These are phyloP conservation scores for Clonostachys byssicola DNA, from an alignment of 2,329 filamentous ascomycete genomes.

Conservation along the genomic window DNA sequence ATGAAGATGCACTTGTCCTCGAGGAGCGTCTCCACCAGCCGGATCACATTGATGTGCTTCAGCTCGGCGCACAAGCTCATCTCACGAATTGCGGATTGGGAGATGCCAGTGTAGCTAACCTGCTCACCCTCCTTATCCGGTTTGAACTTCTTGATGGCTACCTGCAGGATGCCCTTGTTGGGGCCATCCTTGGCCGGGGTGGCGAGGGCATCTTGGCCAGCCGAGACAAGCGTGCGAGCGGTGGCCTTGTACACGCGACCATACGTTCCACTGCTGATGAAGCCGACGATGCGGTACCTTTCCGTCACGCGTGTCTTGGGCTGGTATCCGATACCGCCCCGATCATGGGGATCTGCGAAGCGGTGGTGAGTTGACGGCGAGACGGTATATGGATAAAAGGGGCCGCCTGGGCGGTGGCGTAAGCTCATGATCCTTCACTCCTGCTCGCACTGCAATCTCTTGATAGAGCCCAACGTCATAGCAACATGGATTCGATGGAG, in stretches of 20 bases:
- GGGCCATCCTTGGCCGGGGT: not conserved
- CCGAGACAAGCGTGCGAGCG: slow-evolving; percentile 39
- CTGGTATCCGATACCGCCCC: slow-evolving; percentile 48
- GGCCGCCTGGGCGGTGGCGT: slow-evolving; percentile 20
- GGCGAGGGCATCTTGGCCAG: slow-evolving; percentile 2
- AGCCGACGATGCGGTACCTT: slow-evolving; percentile 93
- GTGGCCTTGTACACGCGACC: slow-evolving; percentile 96
- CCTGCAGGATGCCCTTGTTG: slow-evolving; percentile 61
- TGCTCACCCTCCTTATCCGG: slow-evolving; percentile 97
- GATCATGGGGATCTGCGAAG: slow-evolving; percentile 46
- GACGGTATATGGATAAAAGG: slow-evolving; percentile 6
- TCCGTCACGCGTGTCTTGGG: slow-evolving; percentile 87
- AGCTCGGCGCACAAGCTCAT: slow-evolving; percentile 97
- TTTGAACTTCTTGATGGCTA: slow-evolving; percentile 99
- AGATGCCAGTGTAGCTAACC: slow-evolving; percentile 93
- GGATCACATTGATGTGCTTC: slow-evolving; percentile 82
- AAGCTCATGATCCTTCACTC: slow-evolving; percentile 19
- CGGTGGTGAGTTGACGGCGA: slow-evolving; percentile 25
- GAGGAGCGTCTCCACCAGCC: slow-evolving; percentile 89
- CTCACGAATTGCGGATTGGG: slow-evolving; percentile 92
- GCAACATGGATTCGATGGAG: too few species aligned
- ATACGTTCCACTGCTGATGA: slow-evolving; percentile 98
- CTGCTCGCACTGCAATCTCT: not conserved
- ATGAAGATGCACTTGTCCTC: slow-evolving; percentile 99
- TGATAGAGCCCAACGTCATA: not conserved